These are phyloP conservation scores for Cenococcum geophilum DNA, from an alignment of 495 filamentous ascomycete species.

Conservation along the genomic window DNA sequence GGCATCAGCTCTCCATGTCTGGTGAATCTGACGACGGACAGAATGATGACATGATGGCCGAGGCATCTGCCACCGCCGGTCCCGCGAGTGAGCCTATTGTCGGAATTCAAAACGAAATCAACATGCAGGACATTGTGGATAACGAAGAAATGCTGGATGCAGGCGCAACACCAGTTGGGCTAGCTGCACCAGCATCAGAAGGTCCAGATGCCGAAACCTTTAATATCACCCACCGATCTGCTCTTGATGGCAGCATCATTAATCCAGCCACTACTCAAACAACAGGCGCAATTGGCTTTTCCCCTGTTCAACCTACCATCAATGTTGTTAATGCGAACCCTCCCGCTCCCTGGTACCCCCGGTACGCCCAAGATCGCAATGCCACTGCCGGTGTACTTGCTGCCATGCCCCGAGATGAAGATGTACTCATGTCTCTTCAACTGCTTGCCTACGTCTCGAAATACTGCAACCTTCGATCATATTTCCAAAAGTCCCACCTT, in stretches of 20 bases:
- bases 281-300: conserved; percentile 60
- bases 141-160: conserved; percentile 74
- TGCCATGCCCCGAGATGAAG: conserved; percentile 91
- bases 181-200: conserved; percentile 73
- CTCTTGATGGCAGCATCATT: conserved; percentile 81
- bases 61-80: conserved; percentile 54
- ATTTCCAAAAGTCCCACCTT: conserved; percentile 91
- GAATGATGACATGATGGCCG: conserved; percentile 61
- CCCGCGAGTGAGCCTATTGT: conserved; percentile 63
- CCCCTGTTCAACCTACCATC: conserved; percentile 67
- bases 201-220: conserved; percentile 81
- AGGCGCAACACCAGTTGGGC: conserved; percentile 63
- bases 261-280: conserved; percentile 50
- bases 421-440: conserved; percentile 97
- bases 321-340: conserved; percentile 54
- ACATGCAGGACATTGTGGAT: conserved; percentile 69
- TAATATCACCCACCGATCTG: conserved; percentile 88
- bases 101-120: conserved; percentile 71
- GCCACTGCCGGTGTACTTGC: conserved; percentile 65
- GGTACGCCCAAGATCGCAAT: conserved; percentile 63
- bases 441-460: conserved; percentile 96
- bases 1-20: conserved; percentile 79
- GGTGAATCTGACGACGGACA: conserved; percentile 84
- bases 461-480: conserved; percentile 91
- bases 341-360: conserved; percentile 57